A percentile compares a stretch with the other conserved stretches of the same genome.
Evolutionary conservation across 2,329 filamentous ascomycete genomes (phyloP).

Genomic region (Cladosporium oxysporum): DNA sequence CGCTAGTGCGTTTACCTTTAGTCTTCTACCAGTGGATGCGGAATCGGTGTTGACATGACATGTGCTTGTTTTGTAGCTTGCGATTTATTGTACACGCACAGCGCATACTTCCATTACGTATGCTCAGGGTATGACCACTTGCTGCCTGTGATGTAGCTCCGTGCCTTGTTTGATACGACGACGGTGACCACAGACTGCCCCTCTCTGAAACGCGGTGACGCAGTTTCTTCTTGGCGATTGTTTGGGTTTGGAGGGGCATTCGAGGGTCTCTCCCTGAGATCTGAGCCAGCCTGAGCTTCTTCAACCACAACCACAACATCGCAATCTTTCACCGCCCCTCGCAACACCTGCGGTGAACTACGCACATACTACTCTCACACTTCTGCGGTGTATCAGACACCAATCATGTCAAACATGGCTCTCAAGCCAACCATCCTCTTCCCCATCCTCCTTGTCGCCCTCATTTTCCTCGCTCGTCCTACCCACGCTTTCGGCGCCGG

Average conservation of each 20-base stretch:
- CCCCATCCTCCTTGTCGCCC: constrained; percentile 30
- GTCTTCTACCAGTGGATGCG: neutral
- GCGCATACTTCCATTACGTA: neutral
- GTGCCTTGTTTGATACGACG: neutral
- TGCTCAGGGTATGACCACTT: neutral
- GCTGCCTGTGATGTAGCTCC: neutral
- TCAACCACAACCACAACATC: neutral
- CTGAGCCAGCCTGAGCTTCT: neutral
- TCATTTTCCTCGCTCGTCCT: constrained; percentile 33
- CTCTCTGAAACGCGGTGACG: constrained; percentile 6
- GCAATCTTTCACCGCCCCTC: constrained; percentile 1
- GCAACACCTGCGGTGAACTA: neutral
- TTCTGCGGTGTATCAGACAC: neutral
- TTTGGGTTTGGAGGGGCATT: constrained; percentile 13
- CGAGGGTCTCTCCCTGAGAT: neutral
- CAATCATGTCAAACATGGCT: constrained; percentile 11
- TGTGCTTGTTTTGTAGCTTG: neutral
- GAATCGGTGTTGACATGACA: neutral
- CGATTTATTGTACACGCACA: neutral
- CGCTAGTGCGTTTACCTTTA: neutral
- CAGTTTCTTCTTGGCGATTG: neutral
- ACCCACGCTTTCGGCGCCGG: constrained; percentile 47
- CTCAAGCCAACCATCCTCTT: constrained; percentile 21
- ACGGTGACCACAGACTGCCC: neutral
- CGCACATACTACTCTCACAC: neutral